These are phyloP conservation scores for Pneumocystis canis DNA, from an alignment of 1,139 yeast genomes.

Conservation along the genomic window DNA sequence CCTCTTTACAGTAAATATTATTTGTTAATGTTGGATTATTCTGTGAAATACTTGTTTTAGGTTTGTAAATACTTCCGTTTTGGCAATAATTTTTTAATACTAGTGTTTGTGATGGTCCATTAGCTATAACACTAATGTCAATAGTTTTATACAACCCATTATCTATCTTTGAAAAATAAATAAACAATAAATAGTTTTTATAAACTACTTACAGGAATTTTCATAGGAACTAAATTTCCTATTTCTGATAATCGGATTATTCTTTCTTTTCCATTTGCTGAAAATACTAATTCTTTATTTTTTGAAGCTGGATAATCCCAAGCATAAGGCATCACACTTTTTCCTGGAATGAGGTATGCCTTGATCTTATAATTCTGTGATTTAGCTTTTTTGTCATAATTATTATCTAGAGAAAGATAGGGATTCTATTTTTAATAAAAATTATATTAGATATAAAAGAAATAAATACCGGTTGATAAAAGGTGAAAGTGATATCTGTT, in stretches of 20 bases:
- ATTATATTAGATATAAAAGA: not conserved
- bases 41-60: constrained; percentile 54
- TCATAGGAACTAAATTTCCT: constrained; percentile 79
- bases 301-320: constrained; percentile 94
- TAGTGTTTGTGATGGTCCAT: constrained; percentile 85
- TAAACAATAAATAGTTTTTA: not conserved
- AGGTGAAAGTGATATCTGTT: constrained; percentile 66
- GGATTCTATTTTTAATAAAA: constrained; percentile 11
- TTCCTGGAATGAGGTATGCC: constrained; percentile 60
- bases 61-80: constrained; percentile 2
- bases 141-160: constrained; percentile 32
- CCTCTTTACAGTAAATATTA: constrained; percentile 16
- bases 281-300: constrained; percentile 61
- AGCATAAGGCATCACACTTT: constrained; percentile 94
- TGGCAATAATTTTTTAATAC: constrained; percentile 75
- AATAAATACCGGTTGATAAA: constrained; percentile 46
- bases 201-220: constrained; percentile 23
- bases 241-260: constrained; percentile 79
- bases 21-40: constrained; percentile 16
- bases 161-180: constrained; percentile 5
- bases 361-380: constrained; percentile 1
- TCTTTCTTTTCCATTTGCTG: constrained; percentile 58
- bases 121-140: constrained; percentile 86
- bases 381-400: constrained; percentile 7
- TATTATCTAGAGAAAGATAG: constrained; percentile 8